Evolutionary conservation across 2,329 filamentous ascomycete genomes (phyloP), one percentile per base, ranked within the genome.

Genomic region (Sporothrix protearum): DNA sequence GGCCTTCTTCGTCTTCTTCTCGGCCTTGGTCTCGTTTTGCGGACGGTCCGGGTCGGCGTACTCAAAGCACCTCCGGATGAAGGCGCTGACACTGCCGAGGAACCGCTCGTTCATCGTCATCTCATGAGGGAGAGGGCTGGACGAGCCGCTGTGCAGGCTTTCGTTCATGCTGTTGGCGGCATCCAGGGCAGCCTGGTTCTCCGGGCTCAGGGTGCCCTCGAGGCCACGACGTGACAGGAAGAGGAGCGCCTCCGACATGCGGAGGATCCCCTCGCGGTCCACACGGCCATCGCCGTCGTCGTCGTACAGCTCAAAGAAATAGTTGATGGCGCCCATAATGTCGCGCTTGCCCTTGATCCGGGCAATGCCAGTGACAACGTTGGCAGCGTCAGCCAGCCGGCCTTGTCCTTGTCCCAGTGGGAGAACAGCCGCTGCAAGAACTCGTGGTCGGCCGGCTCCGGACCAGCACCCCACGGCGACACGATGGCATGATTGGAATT

Each of bases 261-360:
- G 87, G 59, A 99, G 81, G 72, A 99, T 99, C 6, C 96, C 96
- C 80, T 99, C 96, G 12, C 96, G 89, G 77, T 98, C 96, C 5
- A 99, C 94, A 76, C 89, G 93, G 33, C 96, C 96, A 78, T 97
- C 94, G 0, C 89, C 88, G 77, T 95, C 91, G 75, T 99, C 95
- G 78, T 99, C 96, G 79, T 98, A 97, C 0, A 99, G 87, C 77
- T 97, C 93, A 76, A 99, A 99, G 80, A 99, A 98, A 81, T 98
- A 98, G 73, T 90, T 96, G 78, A 99, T 98, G 72, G 92, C 96
- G 39, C 93, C 93, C 95, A 99, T 97, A 75, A 99, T 97, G 80
- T 99, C 96, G 63, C 91, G 90, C 71, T 92, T 94, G 9, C 96
- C 95, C 80, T 97, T 98, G 77, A 99, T 93, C 16, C 92, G 89